These are phyloP conservation scores for Phytopythium mirpurense DNA, from an alignment of 352 stramenopile species.

Conservation along the genomic window DNA sequence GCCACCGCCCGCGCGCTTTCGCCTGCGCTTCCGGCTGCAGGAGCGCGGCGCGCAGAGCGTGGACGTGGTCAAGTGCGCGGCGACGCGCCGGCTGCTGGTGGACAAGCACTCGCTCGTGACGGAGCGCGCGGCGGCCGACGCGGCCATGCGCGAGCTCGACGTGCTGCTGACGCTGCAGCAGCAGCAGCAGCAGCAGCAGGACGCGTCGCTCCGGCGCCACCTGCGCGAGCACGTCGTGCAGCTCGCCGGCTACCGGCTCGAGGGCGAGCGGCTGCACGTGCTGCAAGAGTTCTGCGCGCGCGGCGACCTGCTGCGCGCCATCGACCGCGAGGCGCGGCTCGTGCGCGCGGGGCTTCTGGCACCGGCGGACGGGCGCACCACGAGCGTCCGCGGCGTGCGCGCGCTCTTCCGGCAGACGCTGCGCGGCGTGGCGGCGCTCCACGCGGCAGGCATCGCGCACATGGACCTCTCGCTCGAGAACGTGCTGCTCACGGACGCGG, in stretches of 20 bases:
- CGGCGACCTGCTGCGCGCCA: slow-evolving; percentile 54
- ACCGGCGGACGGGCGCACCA: slow-evolving; percentile 23
- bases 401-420: slow-evolving; percentile 71
- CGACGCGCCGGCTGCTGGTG: slow-evolving; percentile 22
- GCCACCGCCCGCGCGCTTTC: too few species aligned
- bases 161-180: slow-evolving; percentile 42
- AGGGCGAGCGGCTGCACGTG: slow-evolving; percentile 51
- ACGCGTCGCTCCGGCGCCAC: slow-evolving; percentile 4
- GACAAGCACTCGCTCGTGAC: slow-evolving; percentile 59
- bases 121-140: slow-evolving; percentile 24
- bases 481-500: slow-evolving; percentile 85
- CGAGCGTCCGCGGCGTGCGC: slow-evolving; percentile 20
- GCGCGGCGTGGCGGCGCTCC: slow-evolving; percentile 81
- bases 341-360: slow-evolving; percentile 27
- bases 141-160: slow-evolving; percentile 60
- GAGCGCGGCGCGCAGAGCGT: slow-evolving; percentile 38
- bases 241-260: slow-evolving; percentile 37
- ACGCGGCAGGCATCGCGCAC: slow-evolving; percentile 84
- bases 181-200: slow-evolving; percentile 1
- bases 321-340: slow-evolving; percentile 42
- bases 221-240: slow-evolving; percentile 35
- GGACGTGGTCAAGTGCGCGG: slow-evolving; percentile 42
- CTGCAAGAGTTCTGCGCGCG: slow-evolving; percentile 60
- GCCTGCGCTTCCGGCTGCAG: slow-evolving; percentile 31
- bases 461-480: slow-evolving; percentile 95